These are phyloP conservation scores for Pythium scleroteichum DNA, from an alignment of 352 stramenopile species.

Conservation along the genomic window DNA sequence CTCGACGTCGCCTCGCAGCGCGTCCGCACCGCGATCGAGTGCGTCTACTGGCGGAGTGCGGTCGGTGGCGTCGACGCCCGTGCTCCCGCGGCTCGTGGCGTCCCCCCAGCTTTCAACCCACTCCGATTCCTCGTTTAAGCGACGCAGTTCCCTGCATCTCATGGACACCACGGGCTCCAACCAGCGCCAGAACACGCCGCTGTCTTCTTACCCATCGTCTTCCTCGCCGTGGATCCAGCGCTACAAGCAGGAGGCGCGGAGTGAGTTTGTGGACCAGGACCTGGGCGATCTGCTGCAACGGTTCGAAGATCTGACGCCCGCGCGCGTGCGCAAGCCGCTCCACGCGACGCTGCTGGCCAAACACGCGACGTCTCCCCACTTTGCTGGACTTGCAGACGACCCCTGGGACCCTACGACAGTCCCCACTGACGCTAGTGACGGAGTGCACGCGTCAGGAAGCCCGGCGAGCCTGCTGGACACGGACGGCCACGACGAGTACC, in stretches of 20 bases:
- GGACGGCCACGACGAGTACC: slow-evolving; percentile 20
- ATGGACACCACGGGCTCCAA: not conserved
- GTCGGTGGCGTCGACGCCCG: not conserved
- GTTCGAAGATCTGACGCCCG: slow-evolving; percentile 14
- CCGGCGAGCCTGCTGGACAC: slow-evolving; percentile 8
- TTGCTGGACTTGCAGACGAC: slow-evolving; percentile 26
- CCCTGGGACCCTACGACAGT: slow-evolving; percentile 1
- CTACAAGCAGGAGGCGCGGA: slow-evolving; percentile 20
- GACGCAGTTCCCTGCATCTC: not conserved
- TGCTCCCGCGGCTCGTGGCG: not conserved
- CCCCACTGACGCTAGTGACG: not conserved
- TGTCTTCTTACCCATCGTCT: not conserved
- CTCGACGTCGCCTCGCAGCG: no score
- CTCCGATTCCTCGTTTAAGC: no score
- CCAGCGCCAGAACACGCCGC: not conserved
- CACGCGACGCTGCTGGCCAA: slow-evolving; percentile 21
- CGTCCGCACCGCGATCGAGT: not conserved
- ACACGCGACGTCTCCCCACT: slow-evolving; percentile 21
- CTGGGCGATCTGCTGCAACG: slow-evolving; percentile 13
- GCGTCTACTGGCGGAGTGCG: not conserved
- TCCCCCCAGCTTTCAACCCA: no score
- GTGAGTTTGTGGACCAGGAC: slow-evolving; percentile 22
- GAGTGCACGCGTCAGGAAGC: no score
- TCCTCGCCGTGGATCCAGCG: slow-evolving; percentile 24
- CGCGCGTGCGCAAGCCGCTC: slow-evolving; percentile 18